phyloP scores from a whole-genome alignment of 805 yeast species.

The Candida piceae region DNA sequence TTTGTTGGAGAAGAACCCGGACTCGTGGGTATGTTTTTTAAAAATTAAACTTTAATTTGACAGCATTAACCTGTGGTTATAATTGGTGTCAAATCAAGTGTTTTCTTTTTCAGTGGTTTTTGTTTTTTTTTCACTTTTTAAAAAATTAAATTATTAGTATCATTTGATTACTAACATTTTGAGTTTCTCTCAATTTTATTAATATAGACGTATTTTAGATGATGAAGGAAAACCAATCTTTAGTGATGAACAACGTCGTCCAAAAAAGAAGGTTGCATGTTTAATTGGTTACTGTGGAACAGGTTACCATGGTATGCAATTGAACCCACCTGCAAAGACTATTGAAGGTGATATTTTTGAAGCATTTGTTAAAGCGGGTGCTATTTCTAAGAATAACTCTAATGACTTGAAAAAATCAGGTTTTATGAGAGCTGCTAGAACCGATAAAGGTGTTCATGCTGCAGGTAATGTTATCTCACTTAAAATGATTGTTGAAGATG shows the following conservation, averaged over 20 bases:
- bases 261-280: slow-evolving; percentile 86
- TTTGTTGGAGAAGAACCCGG: slow-evolving; percentile 28
- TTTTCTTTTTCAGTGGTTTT: background rate
- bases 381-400: slow-evolving; percentile 79
- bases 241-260: slow-evolving; percentile 52
- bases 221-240: slow-evolving; percentile 58
- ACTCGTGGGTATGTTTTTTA: slow-evolving; percentile 54
- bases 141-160: background rate
- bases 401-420: slow-evolving; percentile 84
- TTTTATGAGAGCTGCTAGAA: slow-evolving; percentile 81
- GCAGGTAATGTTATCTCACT: slow-evolving; percentile 88
- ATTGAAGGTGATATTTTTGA: slow-evolving; percentile 85
- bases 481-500: slow-evolving; percentile 81
- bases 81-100: background rate
- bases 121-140: background rate
- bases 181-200: slow-evolving; percentile 1
- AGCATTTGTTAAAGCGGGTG: slow-evolving; percentile 84
- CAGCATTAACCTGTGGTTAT: too few relatives aligned
- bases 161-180: slow-evolving; percentile 10
- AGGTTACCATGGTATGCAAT: slow-evolving; percentile 95
- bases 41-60: background rate
- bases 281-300: slow-evolving; percentile 94
- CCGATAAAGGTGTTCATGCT: slow-evolving; percentile 97
- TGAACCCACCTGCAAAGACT: slow-evolving; percentile 82
- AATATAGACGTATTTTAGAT: slow-evolving; percentile 43